phyloP scores from a whole-genome alignment of 176 grass and related monocot genomes.

The Avena eriantha region DNA sequence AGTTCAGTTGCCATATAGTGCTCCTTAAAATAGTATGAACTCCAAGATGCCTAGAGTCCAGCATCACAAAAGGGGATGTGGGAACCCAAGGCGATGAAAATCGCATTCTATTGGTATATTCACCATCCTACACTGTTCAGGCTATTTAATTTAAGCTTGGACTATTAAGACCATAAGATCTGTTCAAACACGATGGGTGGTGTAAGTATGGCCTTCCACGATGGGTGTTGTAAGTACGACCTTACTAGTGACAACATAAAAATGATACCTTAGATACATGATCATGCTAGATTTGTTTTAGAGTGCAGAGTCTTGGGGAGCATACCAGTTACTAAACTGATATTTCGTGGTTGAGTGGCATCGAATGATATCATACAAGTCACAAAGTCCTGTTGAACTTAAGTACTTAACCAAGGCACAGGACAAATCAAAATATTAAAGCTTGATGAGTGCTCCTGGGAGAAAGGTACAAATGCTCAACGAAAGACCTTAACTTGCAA shows the following conservation, averaged over 20 bases:
- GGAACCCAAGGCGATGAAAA: background rate
- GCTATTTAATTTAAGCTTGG: constrained; percentile 21
- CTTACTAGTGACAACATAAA: constrained; percentile 32
- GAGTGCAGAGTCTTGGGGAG: background rate
- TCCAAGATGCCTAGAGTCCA: background rate
- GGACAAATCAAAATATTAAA: constrained; percentile 24
- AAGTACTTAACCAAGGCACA: background rate
- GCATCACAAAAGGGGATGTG: background rate
- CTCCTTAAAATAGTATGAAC: constrained; percentile 20
- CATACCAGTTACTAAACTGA: constrained; percentile 25
- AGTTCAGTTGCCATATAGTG: constrained; percentile 16
- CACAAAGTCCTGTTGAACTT: constrained; percentile 20
- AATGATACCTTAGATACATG: background rate
- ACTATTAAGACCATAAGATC: background rate
- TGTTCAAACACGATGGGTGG: constrained; percentile 1
- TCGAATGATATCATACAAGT: background rate
- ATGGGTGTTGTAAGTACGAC: background rate
- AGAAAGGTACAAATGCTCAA: background rate
- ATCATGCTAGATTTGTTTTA: constrained; percentile 1
- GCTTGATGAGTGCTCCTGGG: background rate
- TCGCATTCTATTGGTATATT: background rate
- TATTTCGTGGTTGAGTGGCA: background rate
- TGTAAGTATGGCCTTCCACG: constrained; percentile 2
- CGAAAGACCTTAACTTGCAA: constrained; percentile 11
- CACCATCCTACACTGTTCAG: background rate